Evolutionary conservation across 805 yeast species (phyloP).

Genomic region (Schwanniomyces pseudopolymorphus): DNA sequence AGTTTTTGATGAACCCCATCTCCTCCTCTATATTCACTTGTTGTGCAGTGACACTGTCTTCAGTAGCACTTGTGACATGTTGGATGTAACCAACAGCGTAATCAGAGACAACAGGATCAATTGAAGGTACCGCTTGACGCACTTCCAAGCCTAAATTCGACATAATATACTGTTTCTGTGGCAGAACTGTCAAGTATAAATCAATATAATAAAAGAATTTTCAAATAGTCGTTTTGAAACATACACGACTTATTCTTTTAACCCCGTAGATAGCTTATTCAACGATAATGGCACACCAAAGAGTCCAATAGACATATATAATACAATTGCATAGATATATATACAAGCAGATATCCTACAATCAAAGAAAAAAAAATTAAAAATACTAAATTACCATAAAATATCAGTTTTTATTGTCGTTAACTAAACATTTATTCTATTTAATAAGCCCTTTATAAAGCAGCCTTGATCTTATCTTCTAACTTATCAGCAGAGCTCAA

Average conservation of each 20-base stretch:
- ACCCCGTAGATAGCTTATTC: background rate
- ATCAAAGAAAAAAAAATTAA: too few relatives aligned
- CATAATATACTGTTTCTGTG: conserved; percentile 20
- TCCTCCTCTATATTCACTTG: conserved; percentile 68
- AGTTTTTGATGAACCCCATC: conserved; percentile 60
- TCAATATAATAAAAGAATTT: background rate
- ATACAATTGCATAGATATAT: too few relatives aligned
- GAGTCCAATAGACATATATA: too few relatives aligned
- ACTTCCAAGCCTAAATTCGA: conserved; percentile 54
- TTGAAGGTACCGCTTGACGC: conserved; percentile 80
- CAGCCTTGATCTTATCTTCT: conserved; percentile 41
- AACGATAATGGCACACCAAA: background rate
- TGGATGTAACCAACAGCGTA: conserved; percentile 91
- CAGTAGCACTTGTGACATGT: conserved; percentile 73
- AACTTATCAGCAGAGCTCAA: conserved; percentile 64
- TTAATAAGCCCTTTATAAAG: conserved; percentile 18
- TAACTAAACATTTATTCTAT: background rate
- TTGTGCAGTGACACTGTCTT: conserved; percentile 79
- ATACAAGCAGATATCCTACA: too few relatives aligned
- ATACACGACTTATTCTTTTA: background rate
- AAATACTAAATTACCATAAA: too few relatives aligned
- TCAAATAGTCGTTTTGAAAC: background rate
- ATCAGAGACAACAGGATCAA: conserved; percentile 84
- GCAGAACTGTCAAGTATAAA: background rate
- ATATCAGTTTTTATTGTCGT: background rate